A percentile compares a stretch with the other conserved stretches of the same genome.
These are phyloP conservation scores for Torulaspora globosa DNA, from an alignment of 1,139 yeast genomes.

Conservation along the genomic window DNA sequence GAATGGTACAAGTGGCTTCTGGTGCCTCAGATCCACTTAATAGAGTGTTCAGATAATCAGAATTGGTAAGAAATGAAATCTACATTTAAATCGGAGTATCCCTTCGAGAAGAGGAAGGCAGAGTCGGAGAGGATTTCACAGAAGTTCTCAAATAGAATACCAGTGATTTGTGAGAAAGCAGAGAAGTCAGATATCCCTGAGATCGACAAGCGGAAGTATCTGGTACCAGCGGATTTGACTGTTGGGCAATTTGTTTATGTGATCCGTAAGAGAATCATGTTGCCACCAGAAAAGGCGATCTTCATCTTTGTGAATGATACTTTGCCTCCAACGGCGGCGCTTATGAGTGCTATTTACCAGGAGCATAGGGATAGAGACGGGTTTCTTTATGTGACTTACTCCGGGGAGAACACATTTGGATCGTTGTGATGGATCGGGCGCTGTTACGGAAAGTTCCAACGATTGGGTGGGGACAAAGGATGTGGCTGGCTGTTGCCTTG, in stretches of 20 bases:
- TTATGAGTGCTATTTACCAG: conserved; percentile 89
- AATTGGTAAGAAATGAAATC: conserved; percentile 30
- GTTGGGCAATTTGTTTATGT: conserved; percentile 98
- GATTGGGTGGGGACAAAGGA: neutral
- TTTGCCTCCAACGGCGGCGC: conserved; percentile 95
- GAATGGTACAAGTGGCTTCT: conserved; percentile 2
- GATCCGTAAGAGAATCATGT: conserved; percentile 89
- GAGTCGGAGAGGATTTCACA: conserved; percentile 90
- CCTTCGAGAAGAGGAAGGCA: conserved; percentile 84
- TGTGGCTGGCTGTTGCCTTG: neutral
- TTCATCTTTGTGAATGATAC: conserved; percentile 95
- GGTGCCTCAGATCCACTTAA: conserved; percentile 4
- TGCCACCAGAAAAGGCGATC: conserved; percentile 96
- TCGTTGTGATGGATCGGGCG: conserved; percentile 1
- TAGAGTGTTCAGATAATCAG: conserved; percentile 6
- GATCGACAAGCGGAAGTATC: conserved; percentile 92
- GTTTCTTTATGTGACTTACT: conserved; percentile 86
- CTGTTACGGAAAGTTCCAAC: neutral
- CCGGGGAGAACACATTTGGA: conserved; percentile 84
- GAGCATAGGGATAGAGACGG: conserved; percentile 98
- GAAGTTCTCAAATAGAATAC: conserved; percentile 87
- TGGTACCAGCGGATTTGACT: conserved; percentile 93
- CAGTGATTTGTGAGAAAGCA: conserved; percentile 95
- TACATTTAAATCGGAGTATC: conserved; percentile 37
- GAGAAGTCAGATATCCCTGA: conserved; percentile 95